Base-by-base conservation (phyloP, 2,329 filamentous ascomycete species). In the Alternaria viburni region DNA sequence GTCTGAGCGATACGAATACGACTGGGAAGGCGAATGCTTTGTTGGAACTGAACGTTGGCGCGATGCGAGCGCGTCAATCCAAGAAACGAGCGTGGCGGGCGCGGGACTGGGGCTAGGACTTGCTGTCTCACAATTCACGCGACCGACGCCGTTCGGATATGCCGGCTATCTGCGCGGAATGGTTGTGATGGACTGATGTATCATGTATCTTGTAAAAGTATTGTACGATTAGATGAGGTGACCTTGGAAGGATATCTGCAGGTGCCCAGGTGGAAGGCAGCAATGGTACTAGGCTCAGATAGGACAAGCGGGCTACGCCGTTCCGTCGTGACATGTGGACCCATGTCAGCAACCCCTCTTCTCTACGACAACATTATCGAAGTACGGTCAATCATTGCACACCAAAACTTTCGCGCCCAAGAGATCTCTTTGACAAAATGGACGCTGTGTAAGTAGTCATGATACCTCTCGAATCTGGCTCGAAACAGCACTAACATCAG, bases 141-240 rank as follows among this genome's bases (percentile, higher is more conserved):
- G 25, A 5, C 46, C 46, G n/a, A 50, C 32, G 46, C 25, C 36
- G 5, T 51, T 50, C 30, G 59, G 59, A 2, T 43, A 57, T 21
- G 54, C 52, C 12, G 59, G 59, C 9, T 61, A 56, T 51, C 36
- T 61, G 8, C 59, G 52, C 15, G 59, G 59, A 3, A 61, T 52
- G 52, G 3, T 57, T 30, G 46, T 61, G 7, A 52, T 61, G 36
- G 59, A 61, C 28, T 61, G 45, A 61, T 45, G n/a, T 21, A 17
- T 23, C 15, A 8, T 28, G 12, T 25, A 11, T 9, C 5, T 6
- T 55, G 32, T 55, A 55, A 55, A 2, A 28, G 5, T 55, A 55
- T 23, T 36, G 19, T 32, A 51, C 49, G 13, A 51, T 41, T 23
- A 36, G 17, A 12, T 15, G 26, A 12, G 4, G 17, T 23, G 12